phyloP scores from a whole-genome alignment of 371 early-diverging fungal genomes.

The Saksenaea oblongispora region DNA sequence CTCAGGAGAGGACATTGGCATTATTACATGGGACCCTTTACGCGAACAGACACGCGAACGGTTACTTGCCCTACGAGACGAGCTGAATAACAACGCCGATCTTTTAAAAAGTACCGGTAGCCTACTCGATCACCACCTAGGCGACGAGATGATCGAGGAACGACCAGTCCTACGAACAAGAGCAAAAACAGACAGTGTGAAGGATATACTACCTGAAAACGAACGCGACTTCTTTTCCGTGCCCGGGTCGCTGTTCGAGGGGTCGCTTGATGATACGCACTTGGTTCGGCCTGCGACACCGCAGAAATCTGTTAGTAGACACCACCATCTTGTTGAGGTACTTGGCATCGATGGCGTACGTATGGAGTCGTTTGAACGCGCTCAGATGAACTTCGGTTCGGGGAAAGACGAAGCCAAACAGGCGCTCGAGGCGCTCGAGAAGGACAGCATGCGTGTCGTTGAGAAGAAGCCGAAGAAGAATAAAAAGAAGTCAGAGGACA shows the following conservation, averaged over 20 bases:
- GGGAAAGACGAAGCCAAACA: background rate
- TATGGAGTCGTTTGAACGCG: constrained; percentile 25
- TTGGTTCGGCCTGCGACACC: constrained; percentile 17
- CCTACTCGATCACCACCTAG: background rate
- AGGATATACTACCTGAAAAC: background rate
- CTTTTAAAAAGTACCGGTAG: background rate
- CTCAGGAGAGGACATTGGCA: constrained; percentile 14
- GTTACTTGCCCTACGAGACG: constrained; percentile 25
- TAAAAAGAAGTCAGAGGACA: background rate
- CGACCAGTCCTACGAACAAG: background rate
- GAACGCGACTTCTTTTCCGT: background rate
- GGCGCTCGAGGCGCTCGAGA: background rate
- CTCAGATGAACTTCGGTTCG: constrained; percentile 10
- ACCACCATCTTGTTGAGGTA: constrained; percentile 44
- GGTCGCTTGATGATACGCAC: constrained; percentile 4
- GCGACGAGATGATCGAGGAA: background rate
- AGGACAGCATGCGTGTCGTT: background rate
- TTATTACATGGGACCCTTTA: constrained; percentile 37
- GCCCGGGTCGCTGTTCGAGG: background rate
- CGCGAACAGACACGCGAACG: constrained; percentile 28
- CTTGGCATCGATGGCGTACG: constrained; percentile 44
- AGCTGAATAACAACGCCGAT: constrained; percentile 15
- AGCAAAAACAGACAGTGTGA: background rate
- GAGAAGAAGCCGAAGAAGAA: background rate
- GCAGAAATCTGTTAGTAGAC: background rate